These are phyloP conservation scores for Carex kokanica DNA, from an alignment of 176 grass and related monocot genomes.

Conservation along the genomic window DNA sequence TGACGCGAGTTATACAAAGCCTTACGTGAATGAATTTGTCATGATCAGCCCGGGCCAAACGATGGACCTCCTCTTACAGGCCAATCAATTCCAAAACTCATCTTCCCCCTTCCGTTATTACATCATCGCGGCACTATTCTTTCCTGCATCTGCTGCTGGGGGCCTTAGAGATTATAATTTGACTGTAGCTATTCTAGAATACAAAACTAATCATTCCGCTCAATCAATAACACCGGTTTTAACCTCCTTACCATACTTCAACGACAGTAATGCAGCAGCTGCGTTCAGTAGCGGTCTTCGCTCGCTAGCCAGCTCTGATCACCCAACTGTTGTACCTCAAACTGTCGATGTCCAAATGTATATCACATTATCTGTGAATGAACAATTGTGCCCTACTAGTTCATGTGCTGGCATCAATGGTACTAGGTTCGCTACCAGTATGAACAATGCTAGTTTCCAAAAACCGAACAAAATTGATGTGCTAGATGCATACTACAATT, in stretches of 20 bases:
- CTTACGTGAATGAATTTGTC: no score
- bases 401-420: neutral
- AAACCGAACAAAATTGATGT: neutral
- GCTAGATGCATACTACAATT: conserved; percentile 41
- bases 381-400: neutral
- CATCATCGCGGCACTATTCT: conserved; percentile 10
- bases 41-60: no score
- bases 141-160: no score
- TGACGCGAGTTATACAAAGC: no score
- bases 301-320: neutral
- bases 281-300: neutral
- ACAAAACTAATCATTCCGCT: neutral
- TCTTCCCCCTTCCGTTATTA: conserved; percentile 37
- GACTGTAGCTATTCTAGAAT: conserved; percentile 17
- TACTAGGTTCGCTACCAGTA: conserved; percentile 35
- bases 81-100: no score
- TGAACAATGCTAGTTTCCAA: conserved; percentile 58
- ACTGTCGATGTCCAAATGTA: no score
- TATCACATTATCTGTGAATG: no score
- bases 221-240: neutral
- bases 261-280: neutral
- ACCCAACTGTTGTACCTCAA: neutral
- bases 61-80: no score
- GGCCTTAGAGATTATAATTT: conserved; percentile 1
- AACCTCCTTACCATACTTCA: no score